A percentile compares a stretch with the other conserved stretches of the same genome.
Evolutionary conservation across 345 rosid species (phyloP).

Genomic region (Citrus glauca): DNA sequence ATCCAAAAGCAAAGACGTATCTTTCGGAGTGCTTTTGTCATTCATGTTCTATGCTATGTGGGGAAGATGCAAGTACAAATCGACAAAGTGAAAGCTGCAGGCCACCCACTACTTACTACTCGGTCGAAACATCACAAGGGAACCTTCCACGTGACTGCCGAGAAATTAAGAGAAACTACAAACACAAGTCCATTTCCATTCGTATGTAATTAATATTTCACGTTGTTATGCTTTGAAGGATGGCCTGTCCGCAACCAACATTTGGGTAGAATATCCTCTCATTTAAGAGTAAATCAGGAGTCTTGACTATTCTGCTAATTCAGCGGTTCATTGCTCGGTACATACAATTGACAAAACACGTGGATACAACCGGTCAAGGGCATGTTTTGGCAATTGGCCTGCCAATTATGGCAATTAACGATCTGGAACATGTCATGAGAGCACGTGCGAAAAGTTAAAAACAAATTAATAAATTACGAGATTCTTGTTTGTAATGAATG

Average conservation of each 20-base stretch:
- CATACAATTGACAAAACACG: no score
- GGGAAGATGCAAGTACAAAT: background rate
- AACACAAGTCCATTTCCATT: background rate
- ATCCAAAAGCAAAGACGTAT: conserved; percentile 8
- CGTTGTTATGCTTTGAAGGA: background rate
- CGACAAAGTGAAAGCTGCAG: conserved; percentile 6
- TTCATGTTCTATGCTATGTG: background rate
- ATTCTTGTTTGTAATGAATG: conserved; percentile 1
- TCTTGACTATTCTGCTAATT: no score
- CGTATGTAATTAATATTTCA: background rate
- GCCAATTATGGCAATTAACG: background rate
- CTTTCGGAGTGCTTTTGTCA: background rate
- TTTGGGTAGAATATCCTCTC: background rate
- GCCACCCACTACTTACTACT: background rate
- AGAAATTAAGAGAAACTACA: background rate
- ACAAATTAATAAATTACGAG: background rate
- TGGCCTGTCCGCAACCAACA: background rate
- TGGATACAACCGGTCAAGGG: background rate
- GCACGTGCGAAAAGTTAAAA: conserved; percentile 7
- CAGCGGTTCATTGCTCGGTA: no score
- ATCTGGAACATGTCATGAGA: background rate
- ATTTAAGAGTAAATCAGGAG: no score
- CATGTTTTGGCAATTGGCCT: background rate
- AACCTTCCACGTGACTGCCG: conserved; percentile 23
- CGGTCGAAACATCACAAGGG: background rate